Evolutionary conservation across 768 basidiomycete species (phyloP), one percentile per base, ranked within the genome.

Genomic region (Krasilnikovozyma curviuscula): DNA sequence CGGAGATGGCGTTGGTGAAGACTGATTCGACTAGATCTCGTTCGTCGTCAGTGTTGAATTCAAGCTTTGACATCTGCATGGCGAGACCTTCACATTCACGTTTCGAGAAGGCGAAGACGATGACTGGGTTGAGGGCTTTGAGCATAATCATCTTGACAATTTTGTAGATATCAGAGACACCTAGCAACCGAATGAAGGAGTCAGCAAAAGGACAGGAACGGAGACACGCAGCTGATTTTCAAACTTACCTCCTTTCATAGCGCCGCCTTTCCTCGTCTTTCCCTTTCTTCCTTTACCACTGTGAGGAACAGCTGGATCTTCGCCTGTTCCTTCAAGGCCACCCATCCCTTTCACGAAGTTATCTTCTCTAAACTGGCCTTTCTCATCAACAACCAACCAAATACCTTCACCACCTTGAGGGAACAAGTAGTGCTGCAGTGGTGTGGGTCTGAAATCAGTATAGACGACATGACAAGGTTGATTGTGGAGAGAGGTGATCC

Each of bases 381-480:
- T 88, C 67, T 98, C 93, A 59, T 98, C 95, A n/a, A 98, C 84
- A 1, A 98, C 93, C 2, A 98, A 70, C 62, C 86, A 93, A 37
- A 98, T 95, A 8, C 93, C 93, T 55, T 97, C 88, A 1, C 84
- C 88, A 7, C 91, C 91, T 3, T 81, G 77, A 1, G 93, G 93
- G 68, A 97, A 98, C 46, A 98, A 76, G 63, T 97, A 98, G 58
- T 98, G 93, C 60, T 97, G 93, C 7, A 98, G 68, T 1, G 93
- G 93, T 1, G 93, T 98, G 1, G 93, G 93, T 30, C 93, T 79
- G 69, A 95, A 97, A 67, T 98, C 88, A 52, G 93, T 98, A 64
- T 97, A 98, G 33, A 98, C 89, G 61, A 98, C 85, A 61, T 98
- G 93, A 64, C 93, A 97, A 0, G 93, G 91, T 58, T 97, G 93